Percentiles rank a stretch among this genome's conserved stretches.
Evolutionary conservation across 2,329 filamentous ascomycete genomes (phyloP).

Genomic region (Pleomassaria siparia): DNA sequence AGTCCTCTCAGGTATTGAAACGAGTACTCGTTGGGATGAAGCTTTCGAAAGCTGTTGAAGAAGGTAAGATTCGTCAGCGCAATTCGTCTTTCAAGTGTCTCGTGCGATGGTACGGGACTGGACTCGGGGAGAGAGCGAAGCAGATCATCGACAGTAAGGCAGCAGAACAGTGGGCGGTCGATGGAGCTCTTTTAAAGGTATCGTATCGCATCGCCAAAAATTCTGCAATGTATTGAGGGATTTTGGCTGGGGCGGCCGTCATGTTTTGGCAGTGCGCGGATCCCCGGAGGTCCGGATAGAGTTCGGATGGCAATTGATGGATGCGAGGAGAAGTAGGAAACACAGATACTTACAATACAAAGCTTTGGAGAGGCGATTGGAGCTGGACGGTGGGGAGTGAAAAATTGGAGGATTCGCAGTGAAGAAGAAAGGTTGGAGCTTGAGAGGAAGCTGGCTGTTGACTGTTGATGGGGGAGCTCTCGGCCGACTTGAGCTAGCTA

Average conservation of each 20-base stretch:
- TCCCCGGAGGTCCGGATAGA: conserved; percentile 31
- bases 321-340: conserved; percentile 22
- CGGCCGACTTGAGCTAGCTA: neutral
- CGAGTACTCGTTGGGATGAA: conserved; percentile 19
- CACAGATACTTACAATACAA: conserved; percentile 31
- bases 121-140: conserved; percentile 28
- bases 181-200: conserved; percentile 33
- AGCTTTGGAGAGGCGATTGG: conserved; percentile 13
- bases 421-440: conserved; percentile 3
- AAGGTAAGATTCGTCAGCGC: conserved; percentile 35
- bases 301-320: conserved; percentile 25
- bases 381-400: conserved; percentile 7
- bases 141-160: conserved; percentile 32
- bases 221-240: conserved; percentile 38
- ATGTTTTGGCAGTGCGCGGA: conserved; percentile 28
- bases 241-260: conserved; percentile 32
- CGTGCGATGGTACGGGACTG: conserved; percentile 21
- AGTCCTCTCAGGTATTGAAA: conserved; percentile 18
- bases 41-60: conserved; percentile 25
- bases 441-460: conserved; percentile 6
- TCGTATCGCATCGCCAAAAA: conserved; percentile 29
- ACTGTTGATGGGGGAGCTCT: conserved; percentile 8
- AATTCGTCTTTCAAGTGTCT: conserved; percentile 27
- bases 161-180: conserved; percentile 18
- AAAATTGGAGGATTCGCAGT: conserved; percentile 5